A percentile compares a stretch with the other conserved stretches of the same genome.
phyloP scores from a whole-genome alignment of 805 yeast genomes.

The Isabelozyma gotoi region DNA sequence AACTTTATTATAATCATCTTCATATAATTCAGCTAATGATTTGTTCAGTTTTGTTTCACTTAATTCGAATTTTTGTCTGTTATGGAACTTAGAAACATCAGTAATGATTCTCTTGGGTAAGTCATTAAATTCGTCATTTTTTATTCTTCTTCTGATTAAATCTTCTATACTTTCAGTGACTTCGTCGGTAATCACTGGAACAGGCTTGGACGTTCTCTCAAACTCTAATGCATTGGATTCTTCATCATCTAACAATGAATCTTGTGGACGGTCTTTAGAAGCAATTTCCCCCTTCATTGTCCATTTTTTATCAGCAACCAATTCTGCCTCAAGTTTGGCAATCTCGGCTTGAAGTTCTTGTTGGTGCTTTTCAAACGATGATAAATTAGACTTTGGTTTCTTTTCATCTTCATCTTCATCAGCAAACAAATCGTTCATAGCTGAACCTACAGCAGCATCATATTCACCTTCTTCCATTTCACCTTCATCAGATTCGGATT shows the following conservation, averaged over 20 bases:
- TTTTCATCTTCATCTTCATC: slow-evolving; percentile 40
- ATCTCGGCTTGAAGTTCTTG: slow-evolving; percentile 74
- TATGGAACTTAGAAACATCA: slow-evolving; percentile 58
- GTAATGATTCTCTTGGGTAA: slow-evolving; percentile 70
- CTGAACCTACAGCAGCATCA: slow-evolving; percentile 58
- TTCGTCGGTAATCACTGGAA: slow-evolving; percentile 90
- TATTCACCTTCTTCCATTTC: slow-evolving; percentile 58
- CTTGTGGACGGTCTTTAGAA: slow-evolving; percentile 77
- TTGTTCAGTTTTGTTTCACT: slow-evolving; percentile 82
- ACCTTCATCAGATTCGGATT: slow-evolving; percentile 31
- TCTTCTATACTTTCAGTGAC: slow-evolving; percentile 86
- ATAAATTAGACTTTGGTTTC: slow-evolving; percentile 38
- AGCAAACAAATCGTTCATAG: slow-evolving; percentile 63
- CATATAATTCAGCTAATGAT: slow-evolving; percentile 89
- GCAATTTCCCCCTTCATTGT: slow-evolving; percentile 90
- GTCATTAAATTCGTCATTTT: slow-evolving; percentile 78
- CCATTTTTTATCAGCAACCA: slow-evolving; percentile 91
- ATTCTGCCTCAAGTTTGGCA: slow-evolving; percentile 75
- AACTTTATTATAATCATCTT: slow-evolving; percentile 69
- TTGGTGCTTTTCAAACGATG: slow-evolving; percentile 85
- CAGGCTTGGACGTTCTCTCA: slow-evolving; percentile 93
- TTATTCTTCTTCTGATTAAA: slow-evolving; percentile 78
- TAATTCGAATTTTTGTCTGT: slow-evolving; percentile 55
- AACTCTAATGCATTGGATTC: slow-evolving; percentile 65
- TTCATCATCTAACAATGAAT: slow-evolving; percentile 73